Percentiles rank a stretch among this genome's conserved stretches.
Conservation (phyloP, 768 basidiomycete genomes). For the Rhodotorula sphaerocarpa region DNA sequence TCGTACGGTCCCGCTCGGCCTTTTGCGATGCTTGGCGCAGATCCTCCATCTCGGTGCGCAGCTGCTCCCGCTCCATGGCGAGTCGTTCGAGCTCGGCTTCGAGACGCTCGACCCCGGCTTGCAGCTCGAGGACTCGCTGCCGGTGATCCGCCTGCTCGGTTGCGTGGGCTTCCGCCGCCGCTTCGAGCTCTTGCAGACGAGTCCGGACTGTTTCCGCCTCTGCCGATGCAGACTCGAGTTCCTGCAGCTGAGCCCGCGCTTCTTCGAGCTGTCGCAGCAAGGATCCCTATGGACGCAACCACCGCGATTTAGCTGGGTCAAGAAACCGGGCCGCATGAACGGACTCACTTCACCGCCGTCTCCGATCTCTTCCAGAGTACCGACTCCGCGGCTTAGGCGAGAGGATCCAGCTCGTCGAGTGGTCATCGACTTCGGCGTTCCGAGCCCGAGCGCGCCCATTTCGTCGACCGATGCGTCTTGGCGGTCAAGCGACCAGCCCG, state of each 20-base stretch:
- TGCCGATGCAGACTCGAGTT: constrained; percentile 42
- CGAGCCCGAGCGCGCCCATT: constrained; percentile 9
- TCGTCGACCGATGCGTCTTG: constrained; percentile 5
- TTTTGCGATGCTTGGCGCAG: constrained; percentile 47
- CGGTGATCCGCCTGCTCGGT: constrained; percentile 52
- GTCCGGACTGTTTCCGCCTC: constrained; percentile 5
- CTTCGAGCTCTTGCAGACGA: background rate
- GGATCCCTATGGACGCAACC: too few species aligned
- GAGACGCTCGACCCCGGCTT: constrained; percentile 57
- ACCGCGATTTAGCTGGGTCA: too few species aligned
- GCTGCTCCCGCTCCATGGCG: background rate
- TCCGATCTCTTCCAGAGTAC: too few species aligned
- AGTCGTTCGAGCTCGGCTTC: constrained; percentile 49
- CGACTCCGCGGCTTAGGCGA: too few species aligned
- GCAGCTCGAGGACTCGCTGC: constrained; percentile 43
- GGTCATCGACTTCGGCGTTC: constrained; percentile 4
- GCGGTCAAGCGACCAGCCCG: background rate
- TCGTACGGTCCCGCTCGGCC: constrained; percentile 45
- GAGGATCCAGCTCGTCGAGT: too few species aligned
- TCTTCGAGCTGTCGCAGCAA: constrained; percentile 19
- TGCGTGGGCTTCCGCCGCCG: too few species aligned
- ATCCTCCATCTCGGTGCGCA: constrained; percentile 46
- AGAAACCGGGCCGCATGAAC: too few species aligned
- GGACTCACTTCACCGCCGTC: too few species aligned
- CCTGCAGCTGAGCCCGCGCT: background rate